Base-by-base conservation (phyloP, 1,284 basidiomycete species). In the Trichosporon asahii region DNA sequence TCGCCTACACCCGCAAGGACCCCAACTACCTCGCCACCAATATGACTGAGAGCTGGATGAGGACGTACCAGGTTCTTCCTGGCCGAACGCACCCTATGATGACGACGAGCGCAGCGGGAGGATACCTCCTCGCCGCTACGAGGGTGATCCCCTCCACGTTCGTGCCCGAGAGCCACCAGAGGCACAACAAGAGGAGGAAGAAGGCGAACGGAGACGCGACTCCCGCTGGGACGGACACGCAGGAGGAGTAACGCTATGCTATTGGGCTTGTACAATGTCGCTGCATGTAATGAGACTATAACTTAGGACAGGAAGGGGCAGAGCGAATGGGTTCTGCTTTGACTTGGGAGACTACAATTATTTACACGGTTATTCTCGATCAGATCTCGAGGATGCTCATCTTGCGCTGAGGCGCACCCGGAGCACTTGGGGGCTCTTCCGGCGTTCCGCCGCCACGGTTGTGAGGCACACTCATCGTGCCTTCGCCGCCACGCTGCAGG, bases 71-170 rank as follows among this genome's bases (percentile, higher is more conserved):
- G 82, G 91, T 95, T 11, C 86, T 99, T 21, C 96, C 96, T 27
- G 96, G 96, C 15, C 88, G 97, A 37, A 97, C 94, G 55, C 97
- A 99, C 85, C 97, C 97, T 0, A 90, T 89, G 76, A 99, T 99
- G 97, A 90, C 87, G 70, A 93, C 90, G 64, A 91, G 92, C 18
- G 93, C 92, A 1, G 91, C 91, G 2, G 95, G 93, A 4, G 96
- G 97, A 0, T 98, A 90, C 83, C 85, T 99, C 31, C 86, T 98
- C 64, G 90, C 92, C 79, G 88, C 90, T 7, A 90, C 90, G 49
- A 91, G 91, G 87, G 89, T 98, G 91, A 69, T 74, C 35, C 77
- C 76, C 11, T 74, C 76, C 11, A 69, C 73, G 35, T 80, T 72
- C 64, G 73, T 76, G 27, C 74, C 75, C 11, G 75, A 75, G 44